Evolutionary conservation across 2,329 filamentous ascomycete genomes (phyloP).

Genomic region (Periconia sp.): DNA sequence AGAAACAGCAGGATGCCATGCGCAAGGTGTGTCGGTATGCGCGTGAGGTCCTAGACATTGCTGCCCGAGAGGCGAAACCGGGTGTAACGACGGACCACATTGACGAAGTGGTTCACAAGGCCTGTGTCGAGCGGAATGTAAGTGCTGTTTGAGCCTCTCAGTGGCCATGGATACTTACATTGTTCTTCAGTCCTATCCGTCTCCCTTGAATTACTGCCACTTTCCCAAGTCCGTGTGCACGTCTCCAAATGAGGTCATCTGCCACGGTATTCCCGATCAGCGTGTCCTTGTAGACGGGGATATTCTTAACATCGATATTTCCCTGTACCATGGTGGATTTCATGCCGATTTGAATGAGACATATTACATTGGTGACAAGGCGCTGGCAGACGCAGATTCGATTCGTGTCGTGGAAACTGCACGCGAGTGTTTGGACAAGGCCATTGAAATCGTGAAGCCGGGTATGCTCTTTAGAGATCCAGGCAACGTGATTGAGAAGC

Average conservation of each 20-base stretch:
- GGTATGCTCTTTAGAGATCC: conserved; percentile 91
- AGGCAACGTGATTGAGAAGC: conserved; percentile 92
- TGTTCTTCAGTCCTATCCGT: conserved; percentile 78
- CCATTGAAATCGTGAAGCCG: conserved; percentile 90
- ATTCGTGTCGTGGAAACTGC: conserved; percentile 90
- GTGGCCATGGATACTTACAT: conserved; percentile 14
- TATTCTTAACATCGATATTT: conserved; percentile 96
- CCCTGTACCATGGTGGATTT: conserved; percentile 90
- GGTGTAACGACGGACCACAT: conserved; percentile 95
- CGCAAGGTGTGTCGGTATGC: conserved; percentile 85
- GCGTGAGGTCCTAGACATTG: conserved; percentile 90
- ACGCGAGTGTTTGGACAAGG: conserved; percentile 84
- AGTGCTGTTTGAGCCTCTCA: conserved; percentile 40
- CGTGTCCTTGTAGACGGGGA: conserved; percentile 86
- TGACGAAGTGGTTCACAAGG: conserved; percentile 92
- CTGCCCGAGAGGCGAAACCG: conserved; percentile 79
- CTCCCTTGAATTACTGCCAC: conserved; percentile 89
- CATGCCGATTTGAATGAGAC: conserved; percentile 98
- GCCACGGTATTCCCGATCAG: conserved; percentile 96
- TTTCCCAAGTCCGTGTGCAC: conserved; percentile 99
- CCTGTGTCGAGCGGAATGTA: conserved; percentile 89
- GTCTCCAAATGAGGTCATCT: conserved; percentile 95
- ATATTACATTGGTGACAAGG: conserved; percentile 93
- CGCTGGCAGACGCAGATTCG: conserved; percentile 78
- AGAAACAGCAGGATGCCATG: conserved; percentile 83